Base-by-base conservation (phyloP, 2,329 filamentous ascomycete species). In the Cercospora zeae-maydis region DNA sequence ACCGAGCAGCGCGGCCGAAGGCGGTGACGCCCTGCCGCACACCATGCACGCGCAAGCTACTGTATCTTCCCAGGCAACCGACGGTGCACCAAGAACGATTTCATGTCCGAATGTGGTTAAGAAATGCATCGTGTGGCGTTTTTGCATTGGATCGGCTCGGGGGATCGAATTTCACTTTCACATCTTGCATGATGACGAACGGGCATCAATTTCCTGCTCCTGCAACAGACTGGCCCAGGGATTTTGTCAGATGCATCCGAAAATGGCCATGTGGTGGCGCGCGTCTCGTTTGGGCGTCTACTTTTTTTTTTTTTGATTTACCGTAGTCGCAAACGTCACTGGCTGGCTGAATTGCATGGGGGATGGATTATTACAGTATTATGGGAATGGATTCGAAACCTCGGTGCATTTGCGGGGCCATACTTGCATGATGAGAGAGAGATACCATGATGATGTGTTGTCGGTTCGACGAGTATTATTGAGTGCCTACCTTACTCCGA, bases 1-100 rank as follows among this genome's bases (percentile, higher is more conserved):
- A 21, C 42, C 42, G 39, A 58, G 37, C 60, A 45, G 13, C 58
- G 54, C 16, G 57, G 62, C 21, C 42, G 54, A 27, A 51, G 58
- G 42, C 61, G 61, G 36, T 59, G 57, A 63, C 31, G 33, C 21
- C 13, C 19, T 19, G 51, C 51, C 21, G n/a, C 37, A 19, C 5
- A 49, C 30, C 52, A 55, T 49, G 47, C 34, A 60, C 42, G 58
- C n/a, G 49, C 49, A 19, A 53, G 30, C 16, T 7, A 4, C 5
- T 16, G 14, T 19, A 21, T 31, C 19, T 11, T 34, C 9, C 49
- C 49, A 53, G 49, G 19, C 30, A 34, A 16, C 49, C 19, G 27
- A 53, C 27, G 16, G 27, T 53, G 49, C 33, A 53, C 31, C 49
- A 52, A 52, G 49, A 52, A 52, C 16, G 49, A 52, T 52, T 33